Base-by-base conservation (phyloP, 2,329 filamentous ascomycete species). In the Coniochaeta prunicola region DNA sequence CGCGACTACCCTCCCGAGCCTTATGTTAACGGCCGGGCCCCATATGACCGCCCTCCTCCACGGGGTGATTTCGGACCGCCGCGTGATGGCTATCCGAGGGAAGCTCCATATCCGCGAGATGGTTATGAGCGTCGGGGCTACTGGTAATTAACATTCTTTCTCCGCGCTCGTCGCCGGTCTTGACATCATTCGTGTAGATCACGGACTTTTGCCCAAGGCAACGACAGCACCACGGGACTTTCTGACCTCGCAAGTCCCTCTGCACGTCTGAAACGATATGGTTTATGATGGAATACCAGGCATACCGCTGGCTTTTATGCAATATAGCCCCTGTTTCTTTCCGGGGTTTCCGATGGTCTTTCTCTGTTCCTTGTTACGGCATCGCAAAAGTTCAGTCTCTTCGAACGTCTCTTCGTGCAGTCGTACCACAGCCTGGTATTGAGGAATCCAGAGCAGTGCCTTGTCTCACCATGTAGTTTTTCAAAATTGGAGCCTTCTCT, bases 1-100 rank as follows among this genome's bases (percentile, higher is more conserved):
- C 79, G 86, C 64, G 83, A 89, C 69, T 82, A 88, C 68, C 82
- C 86, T 63, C 83, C 85, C 55, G 84, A 87, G 60, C 82, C 83
- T 54, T 88, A 88, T 66, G 76, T 74, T 64, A 83, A 81, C 63
- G 81, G 80, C 50, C 77, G 82, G 48, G 73, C 72, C 30, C 79
- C 81, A 3, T 86, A 86, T 63, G 82, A 85, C 58, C 80, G 82
- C 19, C 72, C 74, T 38, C 77, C 77, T 48, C 77, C 77, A 2
- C 70, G 15, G n/a, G n/a, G 76, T 45, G 79, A 83, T 62, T 77
- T 78, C 58, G 77, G 77, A 36, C 74, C 76, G 56, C 75, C 71
- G 21, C 70, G 74, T 36, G 73, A 76, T 7, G 36, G 53, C n/a
- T 67, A 67, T 56, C 59, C 74, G 50, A 30, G 50, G 26, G 74